These are phyloP conservation scores for Salvia miltiorrhiza DNA, from an alignment of 257 asterid species.

Conservation along the genomic window DNA sequence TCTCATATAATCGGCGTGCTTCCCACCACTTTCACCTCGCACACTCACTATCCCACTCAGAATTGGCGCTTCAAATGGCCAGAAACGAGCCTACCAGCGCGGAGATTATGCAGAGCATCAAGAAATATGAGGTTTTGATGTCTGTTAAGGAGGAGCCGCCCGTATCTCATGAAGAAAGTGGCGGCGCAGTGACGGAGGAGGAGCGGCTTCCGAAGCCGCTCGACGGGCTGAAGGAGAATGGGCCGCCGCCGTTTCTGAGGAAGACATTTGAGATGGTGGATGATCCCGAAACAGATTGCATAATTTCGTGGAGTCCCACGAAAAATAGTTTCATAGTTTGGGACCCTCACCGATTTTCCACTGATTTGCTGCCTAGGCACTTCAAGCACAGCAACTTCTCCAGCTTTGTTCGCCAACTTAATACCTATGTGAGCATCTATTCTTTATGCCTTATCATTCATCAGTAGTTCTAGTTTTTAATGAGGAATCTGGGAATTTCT, in stretches of 20 bases:
- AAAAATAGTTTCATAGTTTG: constrained; percentile 66
- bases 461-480: background rate
- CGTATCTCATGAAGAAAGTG: constrained; percentile 35
- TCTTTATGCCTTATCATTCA: background rate
- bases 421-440: constrained; percentile 66
- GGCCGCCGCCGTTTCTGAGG: constrained; percentile 84
- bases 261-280: constrained; percentile 89
- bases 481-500: background rate
- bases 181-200: constrained; percentile 23
- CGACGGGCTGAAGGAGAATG: constrained; percentile 58
- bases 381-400: constrained; percentile 93
- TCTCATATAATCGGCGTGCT: constrained; percentile 3
- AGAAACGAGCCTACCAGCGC: background rate
- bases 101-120: background rate
- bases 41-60: background rate
- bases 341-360: constrained; percentile 72
- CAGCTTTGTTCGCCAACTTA: constrained; percentile 90
- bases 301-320: constrained; percentile 65
- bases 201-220: constrained; percentile 39
- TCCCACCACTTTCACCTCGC: background rate
- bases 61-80: constrained; percentile 13
- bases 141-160: constrained; percentile 63
- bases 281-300: constrained; percentile 63
- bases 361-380: constrained; percentile 73
- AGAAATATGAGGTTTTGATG: constrained; percentile 18